These are phyloP conservation scores for Zizania palustris DNA, from an alignment of 202 grass and related monocot species.

Conservation along the genomic window DNA sequence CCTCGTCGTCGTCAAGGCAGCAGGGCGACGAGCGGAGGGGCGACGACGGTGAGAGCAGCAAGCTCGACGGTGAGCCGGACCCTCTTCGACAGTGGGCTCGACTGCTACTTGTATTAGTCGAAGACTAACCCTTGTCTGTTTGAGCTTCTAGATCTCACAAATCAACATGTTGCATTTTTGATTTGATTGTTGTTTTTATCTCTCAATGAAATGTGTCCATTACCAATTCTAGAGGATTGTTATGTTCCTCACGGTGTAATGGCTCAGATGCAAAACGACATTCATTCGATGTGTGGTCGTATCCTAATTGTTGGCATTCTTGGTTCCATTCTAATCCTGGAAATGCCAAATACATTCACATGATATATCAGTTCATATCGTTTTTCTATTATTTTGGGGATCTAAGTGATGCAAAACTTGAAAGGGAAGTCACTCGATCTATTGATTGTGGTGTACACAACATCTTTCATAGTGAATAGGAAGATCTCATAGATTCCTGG, in stretches of 20 bases:
- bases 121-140: slow-evolving; percentile 65
- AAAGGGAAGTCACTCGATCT: slow-evolving; percentile 45
- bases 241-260: slow-evolving; percentile 62
- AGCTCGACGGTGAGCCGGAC: too few relatives aligned
- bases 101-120: slow-evolving; percentile 36
- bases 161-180: too few relatives aligned
- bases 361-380: background rate
- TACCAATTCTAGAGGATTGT: slow-evolving; percentile 63
- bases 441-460: slow-evolving; percentile 23
- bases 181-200: background rate
- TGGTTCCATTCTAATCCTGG: slow-evolving; percentile 60
- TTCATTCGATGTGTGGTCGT: slow-evolving; percentile 49
- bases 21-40: too few relatives aligned
- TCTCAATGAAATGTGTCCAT: slow-evolving; percentile 40
- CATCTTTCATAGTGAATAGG: slow-evolving; percentile 69
- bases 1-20: too few relatives aligned
- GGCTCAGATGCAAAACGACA: slow-evolving; percentile 57
- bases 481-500: slow-evolving; percentile 55
- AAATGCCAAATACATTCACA: slow-evolving; percentile 56
- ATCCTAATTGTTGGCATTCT: slow-evolving; percentile 72
- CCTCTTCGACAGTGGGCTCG: too few relatives aligned
- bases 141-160: slow-evolving; percentile 41
- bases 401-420: slow-evolving; percentile 49
- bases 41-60: too few relatives aligned
- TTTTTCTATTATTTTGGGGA: background rate